Base-by-base conservation (phyloP, 306 rosid species). In the Fragaria iinumae region DNA sequence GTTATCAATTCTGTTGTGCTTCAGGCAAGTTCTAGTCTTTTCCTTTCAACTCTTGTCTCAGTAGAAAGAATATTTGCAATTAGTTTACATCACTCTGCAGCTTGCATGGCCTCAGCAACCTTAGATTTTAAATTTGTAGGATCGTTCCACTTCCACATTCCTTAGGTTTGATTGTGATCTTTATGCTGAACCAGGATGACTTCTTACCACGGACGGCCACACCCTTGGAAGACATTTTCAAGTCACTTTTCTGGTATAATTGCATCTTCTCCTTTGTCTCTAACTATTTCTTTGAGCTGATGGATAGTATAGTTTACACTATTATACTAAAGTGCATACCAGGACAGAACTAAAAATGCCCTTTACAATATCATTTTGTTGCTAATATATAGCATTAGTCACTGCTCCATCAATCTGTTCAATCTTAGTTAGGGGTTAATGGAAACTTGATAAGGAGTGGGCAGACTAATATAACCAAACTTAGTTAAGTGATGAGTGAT, bases 191-290 rank as follows among this genome's bases (percentile, higher is more conserved):
- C 80, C 89, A 93, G 98, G 98, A 93, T 87, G 98, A 93, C 85
- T 93, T 93, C 86, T 86, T 93, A 73, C 97, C 98, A 16, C 88
- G 98, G 86, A 93, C 97, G 12, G 98, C 98, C 72, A 93, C 98
- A 56, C 98, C 98, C 65, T 85, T 93, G 89, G 98, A 93, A 86
- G 98, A 93, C 87, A 90, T 93, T 80, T 93, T 91, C 89, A 93
- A 91, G 90, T 93, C 97, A 73, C 84, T 93, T 83, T 90, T 91
- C 90, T 93, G 98, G 98, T 93, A 93, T 69, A 66, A 69, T 27
- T 56, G 59, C 32, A 81, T 69, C 57, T 67, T 36, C 20, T 73
- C 80, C 21, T 64, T 14, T 14, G 60, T 45, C 68, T 75, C 41
- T 21, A 10, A 49, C 39, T 29, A 12, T 23, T 29, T 29, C 66